A percentile compares a stretch with the other conserved stretches of the same genome.
These are phyloP conservation scores for Capsicum baccatum DNA, from an alignment of 257 asterid species.

Conservation along the genomic window DNA sequence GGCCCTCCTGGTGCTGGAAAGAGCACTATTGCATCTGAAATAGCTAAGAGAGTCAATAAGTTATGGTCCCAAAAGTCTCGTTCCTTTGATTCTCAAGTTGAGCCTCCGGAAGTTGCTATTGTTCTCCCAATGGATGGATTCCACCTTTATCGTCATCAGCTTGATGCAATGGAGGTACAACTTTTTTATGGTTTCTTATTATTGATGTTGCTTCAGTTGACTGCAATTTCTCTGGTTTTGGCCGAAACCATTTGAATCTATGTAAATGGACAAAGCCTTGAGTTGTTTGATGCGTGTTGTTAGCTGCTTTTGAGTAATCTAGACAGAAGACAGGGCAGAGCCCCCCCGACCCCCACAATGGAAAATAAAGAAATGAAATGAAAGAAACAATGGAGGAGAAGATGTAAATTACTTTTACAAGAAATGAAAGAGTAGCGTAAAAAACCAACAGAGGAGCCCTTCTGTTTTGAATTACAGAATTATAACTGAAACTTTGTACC, in stretches of 20 bases:
- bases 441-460: neutral
- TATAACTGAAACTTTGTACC: neutral
- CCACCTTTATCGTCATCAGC: constrained; percentile 90
- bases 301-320: constrained; percentile 4
- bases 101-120: constrained; percentile 71
- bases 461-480: neutral
- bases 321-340: neutral
- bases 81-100: constrained; percentile 75
- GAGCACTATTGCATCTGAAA: constrained; percentile 81
- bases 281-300: neutral
- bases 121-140: constrained; percentile 98
- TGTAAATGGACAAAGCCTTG: neutral
- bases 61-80: constrained; percentile 70
- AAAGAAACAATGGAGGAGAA: neutral
- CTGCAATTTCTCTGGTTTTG: neutral
- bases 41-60: constrained; percentile 72
- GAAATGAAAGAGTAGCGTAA: neutral
- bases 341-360: neutral
- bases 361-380: neutral
- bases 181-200: constrained; percentile 16
- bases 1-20: constrained; percentile 99
- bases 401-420: neutral
- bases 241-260: neutral
- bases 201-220: constrained; percentile 27
- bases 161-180: constrained; percentile 86